These are phyloP conservation scores for Pulicaria dysenterica DNA, from an alignment of 129 eudicot species.

Conservation along the genomic window DNA sequence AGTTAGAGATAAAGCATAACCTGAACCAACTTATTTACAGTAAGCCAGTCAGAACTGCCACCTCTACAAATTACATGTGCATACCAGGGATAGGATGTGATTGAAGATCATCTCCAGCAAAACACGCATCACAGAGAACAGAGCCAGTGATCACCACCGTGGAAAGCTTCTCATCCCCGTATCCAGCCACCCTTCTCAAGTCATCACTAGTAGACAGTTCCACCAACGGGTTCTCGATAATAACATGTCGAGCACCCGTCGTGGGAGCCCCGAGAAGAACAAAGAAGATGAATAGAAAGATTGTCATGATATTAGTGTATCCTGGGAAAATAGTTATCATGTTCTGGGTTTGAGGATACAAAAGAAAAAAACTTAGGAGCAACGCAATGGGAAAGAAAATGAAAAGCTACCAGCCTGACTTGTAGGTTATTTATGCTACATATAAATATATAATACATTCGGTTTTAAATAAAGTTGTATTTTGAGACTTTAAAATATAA, in stretches of 20 bases:
- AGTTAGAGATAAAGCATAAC: not conserved
- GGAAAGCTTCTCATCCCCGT: constrained; percentile 87
- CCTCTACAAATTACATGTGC: not conserved
- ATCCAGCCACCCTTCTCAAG: constrained; percentile 58
- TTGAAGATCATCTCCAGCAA: constrained; percentile 26
- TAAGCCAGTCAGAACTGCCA: not conserved
- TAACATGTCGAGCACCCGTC: not conserved
- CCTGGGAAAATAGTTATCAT: constrained; percentile 37
- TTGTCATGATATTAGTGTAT: constrained; percentile 26
- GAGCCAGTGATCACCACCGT: constrained; percentile 60
- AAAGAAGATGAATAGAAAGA: constrained; percentile 34
- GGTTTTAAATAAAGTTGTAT: constrained; percentile 38
- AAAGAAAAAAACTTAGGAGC: constrained; percentile 40
- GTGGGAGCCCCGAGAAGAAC: constrained; percentile 16
- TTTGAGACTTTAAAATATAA: constrained; percentile 17
- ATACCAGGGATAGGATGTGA: constrained; percentile 58
- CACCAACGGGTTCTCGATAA: constrained; percentile 31
- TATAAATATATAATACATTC: constrained; percentile 41
- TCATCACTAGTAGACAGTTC: constrained; percentile 45
- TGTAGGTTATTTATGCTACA: constrained; percentile 8
- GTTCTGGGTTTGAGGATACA: constrained; percentile 25
- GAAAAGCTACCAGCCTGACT: constrained; percentile 59
- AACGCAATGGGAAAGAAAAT: constrained; percentile 55
- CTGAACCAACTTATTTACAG: not conserved
- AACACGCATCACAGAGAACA: constrained; percentile 45